A percentile compares a stretch with the other conserved stretches of the same genome.
These are phyloP conservation scores for Hygrocybe coccinea DNA, from an alignment of 768 basidiomycete species.

Conservation along the genomic window DNA sequence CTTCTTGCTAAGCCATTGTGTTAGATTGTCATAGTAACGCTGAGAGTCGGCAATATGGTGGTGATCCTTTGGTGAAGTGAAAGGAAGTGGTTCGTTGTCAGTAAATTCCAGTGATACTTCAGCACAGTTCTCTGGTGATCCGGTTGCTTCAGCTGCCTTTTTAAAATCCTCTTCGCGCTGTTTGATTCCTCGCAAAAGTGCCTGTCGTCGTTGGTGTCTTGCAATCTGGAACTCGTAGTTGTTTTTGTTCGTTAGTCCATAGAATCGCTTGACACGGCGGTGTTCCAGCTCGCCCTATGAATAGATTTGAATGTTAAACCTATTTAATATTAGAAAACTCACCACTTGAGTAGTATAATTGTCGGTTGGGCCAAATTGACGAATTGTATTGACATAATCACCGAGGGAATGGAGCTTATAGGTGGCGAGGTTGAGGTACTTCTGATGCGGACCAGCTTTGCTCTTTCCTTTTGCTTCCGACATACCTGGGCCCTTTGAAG, in stretches of 20 bases:
- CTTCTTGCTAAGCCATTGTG: background rate
- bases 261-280: slow-evolving; percentile 28
- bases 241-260: slow-evolving; percentile 28
- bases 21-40: slow-evolving; percentile 3
- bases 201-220: slow-evolving; percentile 5
- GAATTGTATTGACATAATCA: slow-evolving; percentile 31
- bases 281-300: slow-evolving; percentile 37
- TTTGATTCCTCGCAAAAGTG: background rate
- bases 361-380: slow-evolving; percentile 34
- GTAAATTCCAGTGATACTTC: background rate
- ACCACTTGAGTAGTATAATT: slow-evolving; percentile 40
- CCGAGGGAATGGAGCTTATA: slow-evolving; percentile 39
- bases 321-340: slow-evolving; percentile 7
- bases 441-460: slow-evolving; percentile 3
- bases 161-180: background rate
- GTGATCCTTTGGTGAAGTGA: background rate
- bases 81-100: slow-evolving; percentile 3
- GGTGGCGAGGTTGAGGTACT: slow-evolving; percentile 27
- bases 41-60: slow-evolving; percentile 23
- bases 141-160: background rate
- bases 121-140: too few species aligned
- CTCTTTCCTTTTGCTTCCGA: background rate
- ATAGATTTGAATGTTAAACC: background rate
- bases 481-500: background rate
- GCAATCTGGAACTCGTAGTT: slow-evolving; percentile 21